Conservation (phyloP, 192 early-diverging fungal genomes). For the Backusella parvicylindrica region DNA sequence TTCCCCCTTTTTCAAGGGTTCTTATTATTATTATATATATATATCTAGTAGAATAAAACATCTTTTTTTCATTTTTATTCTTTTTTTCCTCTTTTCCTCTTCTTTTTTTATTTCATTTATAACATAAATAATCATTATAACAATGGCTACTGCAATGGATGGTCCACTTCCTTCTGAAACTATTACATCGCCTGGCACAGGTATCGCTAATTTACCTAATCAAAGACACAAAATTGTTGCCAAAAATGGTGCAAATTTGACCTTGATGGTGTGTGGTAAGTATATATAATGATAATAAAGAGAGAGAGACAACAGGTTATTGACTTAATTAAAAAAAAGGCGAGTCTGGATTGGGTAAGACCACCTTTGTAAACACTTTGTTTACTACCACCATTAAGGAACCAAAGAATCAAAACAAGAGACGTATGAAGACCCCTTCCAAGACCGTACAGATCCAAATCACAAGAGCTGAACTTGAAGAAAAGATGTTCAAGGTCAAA, state of each 20-base stretch:
- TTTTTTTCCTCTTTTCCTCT: not conserved
- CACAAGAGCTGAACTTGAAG: constrained; percentile 95
- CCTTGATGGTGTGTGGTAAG: constrained; percentile 94
- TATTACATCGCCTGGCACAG: constrained; percentile 46
- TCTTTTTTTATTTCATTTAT: not conserved
- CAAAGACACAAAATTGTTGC: constrained; percentile 92
- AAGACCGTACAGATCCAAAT: constrained; percentile 97
- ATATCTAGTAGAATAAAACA: not conserved
- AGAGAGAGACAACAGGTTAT: not conserved
- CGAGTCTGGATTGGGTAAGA: constrained; percentile 94
- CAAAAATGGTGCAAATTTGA: constrained; percentile 93
- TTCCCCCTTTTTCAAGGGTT: not conserved
- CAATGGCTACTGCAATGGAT: not conserved
- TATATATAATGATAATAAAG: not conserved
- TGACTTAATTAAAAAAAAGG: constrained; percentile 42
- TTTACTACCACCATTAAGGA: constrained; percentile 72
- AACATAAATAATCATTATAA: not conserved
- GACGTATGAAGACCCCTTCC: constrained; percentile 84
- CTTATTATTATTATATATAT: not conserved
- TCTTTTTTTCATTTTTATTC: not conserved
- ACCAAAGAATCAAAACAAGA: constrained; percentile 35
- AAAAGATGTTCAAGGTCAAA: constrained; percentile 91
- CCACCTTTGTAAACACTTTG: constrained; percentile 97
- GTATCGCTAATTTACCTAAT: constrained; percentile 91
- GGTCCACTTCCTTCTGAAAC: constrained; percentile 14